Base-by-base conservation (phyloP, 768 basidiomycete genomes). In the Hebeloma cylindrosporum region DNA sequence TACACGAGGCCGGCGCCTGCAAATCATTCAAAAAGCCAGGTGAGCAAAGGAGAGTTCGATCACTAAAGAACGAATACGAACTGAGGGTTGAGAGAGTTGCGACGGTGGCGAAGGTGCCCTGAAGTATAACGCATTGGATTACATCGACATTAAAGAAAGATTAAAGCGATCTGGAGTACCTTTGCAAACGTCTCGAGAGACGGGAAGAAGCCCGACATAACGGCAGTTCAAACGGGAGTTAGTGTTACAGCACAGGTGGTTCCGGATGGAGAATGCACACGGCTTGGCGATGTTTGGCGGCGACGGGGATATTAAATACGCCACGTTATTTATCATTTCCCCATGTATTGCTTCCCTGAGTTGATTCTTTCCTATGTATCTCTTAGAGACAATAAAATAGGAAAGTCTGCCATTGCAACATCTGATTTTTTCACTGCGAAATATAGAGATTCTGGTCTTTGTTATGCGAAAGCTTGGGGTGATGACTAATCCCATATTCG, bases 1-100 rank as follows among this genome's bases (percentile, higher is more conserved):
- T 87, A 93, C 13, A 92, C 75, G 26, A 93, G 73, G 7, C 86
- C 83, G 38, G 77, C 77, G 47, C 82, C 87, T 88, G 52, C 1
- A 28, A 16, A 43, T 20, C 7, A 30, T 9, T 27, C 31, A 5
- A 45, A 28, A 34, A 26, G 43, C 33, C 42, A 58, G 35, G 49
- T 39, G 27, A 28, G 29, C 26, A 20, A 17, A 45, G 45, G 22
- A 28, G 25, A 25, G 9, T 26, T 39, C 32, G 14, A 21, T 23
- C 31, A 7, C 17, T 9, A 14, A 36, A 14, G 16, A 16, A 22
- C 23, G 6, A 34, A n/a, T 29, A 64, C 69, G 36, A 49, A 82
- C 80, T 75, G 43, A 83, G 63, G 34, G 80, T 81, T 22, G 79
- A 73, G 39, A 82, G 59, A 10, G 78, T 77, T 1, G 79, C 80